Evolutionary conservation across 352 stramenopile species (phyloP).

Genomic region (Phytophthora capsici): DNA sequence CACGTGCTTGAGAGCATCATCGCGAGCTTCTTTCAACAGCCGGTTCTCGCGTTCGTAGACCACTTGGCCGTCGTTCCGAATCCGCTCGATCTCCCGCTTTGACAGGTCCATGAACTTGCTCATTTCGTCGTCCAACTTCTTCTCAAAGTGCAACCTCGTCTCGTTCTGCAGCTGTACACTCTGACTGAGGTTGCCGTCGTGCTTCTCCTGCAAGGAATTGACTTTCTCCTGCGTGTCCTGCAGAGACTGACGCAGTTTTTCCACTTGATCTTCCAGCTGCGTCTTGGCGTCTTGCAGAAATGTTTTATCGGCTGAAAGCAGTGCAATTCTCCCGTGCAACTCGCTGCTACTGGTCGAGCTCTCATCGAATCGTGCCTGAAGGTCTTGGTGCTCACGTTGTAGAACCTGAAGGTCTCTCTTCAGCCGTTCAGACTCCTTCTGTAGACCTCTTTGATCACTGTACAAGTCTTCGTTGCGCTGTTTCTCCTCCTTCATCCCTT

Average conservation of each 20-base stretch:
- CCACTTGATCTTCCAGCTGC: slow-evolving; percentile 61
- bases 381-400: slow-evolving; percentile 29
- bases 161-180: slow-evolving; percentile 61
- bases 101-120: slow-evolving; percentile 75
- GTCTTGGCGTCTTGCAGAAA: slow-evolving; percentile 65
- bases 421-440: slow-evolving; percentile 48
- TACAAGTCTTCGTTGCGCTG: slow-evolving; percentile 37
- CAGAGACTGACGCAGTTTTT: slow-evolving; percentile 43
- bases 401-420: slow-evolving; percentile 36
- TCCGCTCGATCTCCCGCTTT: slow-evolving; percentile 72
- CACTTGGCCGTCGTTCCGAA: slow-evolving; percentile 63
- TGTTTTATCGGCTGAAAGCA: slow-evolving; percentile 68
- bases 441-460: slow-evolving; percentile 29
- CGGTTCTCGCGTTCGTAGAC: slow-evolving; percentile 82
- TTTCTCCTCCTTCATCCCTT: slow-evolving; percentile 56
- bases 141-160: slow-evolving; percentile 67
- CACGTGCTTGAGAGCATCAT: slow-evolving; percentile 67
- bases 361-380: slow-evolving; percentile 29
- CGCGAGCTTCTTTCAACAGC: slow-evolving; percentile 64
- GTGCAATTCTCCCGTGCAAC: slow-evolving; percentile 45
- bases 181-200: slow-evolving; percentile 45
- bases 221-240: slow-evolving; percentile 46
- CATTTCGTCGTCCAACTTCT: slow-evolving; percentile 69
- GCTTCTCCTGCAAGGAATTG: slow-evolving; percentile 47
- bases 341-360: slow-evolving; percentile 25